Conservation (phyloP, 176 grass and related monocot genomes). For the Metroxylon sagu region DNA sequence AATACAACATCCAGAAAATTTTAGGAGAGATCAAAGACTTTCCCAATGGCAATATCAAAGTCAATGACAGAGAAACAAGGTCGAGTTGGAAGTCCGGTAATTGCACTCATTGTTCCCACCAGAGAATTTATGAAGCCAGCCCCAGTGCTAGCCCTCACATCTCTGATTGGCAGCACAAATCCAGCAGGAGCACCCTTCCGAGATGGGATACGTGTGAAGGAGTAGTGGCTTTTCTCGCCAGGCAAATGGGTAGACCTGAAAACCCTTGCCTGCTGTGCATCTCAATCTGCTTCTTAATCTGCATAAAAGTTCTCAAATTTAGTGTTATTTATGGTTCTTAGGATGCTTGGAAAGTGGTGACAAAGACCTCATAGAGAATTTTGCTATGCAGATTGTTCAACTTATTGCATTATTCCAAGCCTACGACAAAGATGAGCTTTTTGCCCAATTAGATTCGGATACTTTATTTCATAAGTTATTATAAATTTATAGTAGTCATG, state of each 20-base stretch:
- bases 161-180: conserved; percentile 81
- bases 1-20: not conserved
- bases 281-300: conserved; percentile 70
- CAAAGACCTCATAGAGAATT: too few relatives aligned
- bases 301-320: too few relatives aligned
- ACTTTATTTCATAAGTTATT: not conserved
- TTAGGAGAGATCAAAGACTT: conserved; percentile 69
- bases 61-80: conserved; percentile 98
- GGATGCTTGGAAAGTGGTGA: too few relatives aligned
- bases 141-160: conserved; percentile 82
- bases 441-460: too few relatives aligned
- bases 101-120: conserved; percentile 96
- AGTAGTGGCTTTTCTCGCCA: conserved; percentile 94
- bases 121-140: conserved; percentile 93
- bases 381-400: too few relatives aligned
- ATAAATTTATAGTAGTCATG: not conserved
- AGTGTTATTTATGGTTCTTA: too few relatives aligned
- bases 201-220: conserved; percentile 76
- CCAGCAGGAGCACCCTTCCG: conserved; percentile 21
- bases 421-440: too few relatives aligned
- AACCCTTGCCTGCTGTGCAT: conserved; percentile 93
- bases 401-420: too few relatives aligned
- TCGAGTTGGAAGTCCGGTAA: conserved; percentile 89
- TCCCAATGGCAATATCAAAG: conserved; percentile 55
- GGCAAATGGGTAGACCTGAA: conserved; percentile 75